phyloP scores from a whole-genome alignment of 2,329 filamentous ascomycete genomes.

The Penicillium sp. region DNA sequence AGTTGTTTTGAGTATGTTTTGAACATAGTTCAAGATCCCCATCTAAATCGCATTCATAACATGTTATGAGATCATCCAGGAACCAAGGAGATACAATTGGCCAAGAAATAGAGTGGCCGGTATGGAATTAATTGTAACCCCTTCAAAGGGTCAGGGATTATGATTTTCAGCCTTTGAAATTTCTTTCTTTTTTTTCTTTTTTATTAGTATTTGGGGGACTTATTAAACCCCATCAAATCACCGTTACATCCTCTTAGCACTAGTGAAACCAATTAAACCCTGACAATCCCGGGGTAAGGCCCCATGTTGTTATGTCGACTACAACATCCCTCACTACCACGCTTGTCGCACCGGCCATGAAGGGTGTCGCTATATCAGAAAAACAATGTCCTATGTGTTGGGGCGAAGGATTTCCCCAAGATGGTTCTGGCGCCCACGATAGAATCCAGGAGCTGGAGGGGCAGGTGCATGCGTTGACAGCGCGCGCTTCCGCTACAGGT shows the following conservation, averaged over 20 bases:
- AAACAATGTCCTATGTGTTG: slow-evolving; percentile 44
- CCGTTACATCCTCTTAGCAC: background rate
- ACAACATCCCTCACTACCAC: slow-evolving; percentile 32
- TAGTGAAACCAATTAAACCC: background rate
- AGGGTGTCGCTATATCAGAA: slow-evolving; percentile 22
- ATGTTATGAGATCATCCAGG: slow-evolving; percentile 3
- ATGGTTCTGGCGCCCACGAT: slow-evolving; percentile 37
- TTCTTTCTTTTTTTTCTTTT: background rate
- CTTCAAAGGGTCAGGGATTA: slow-evolving; percentile 3
- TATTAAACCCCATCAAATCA: background rate
- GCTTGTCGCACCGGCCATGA: slow-evolving; percentile 36
- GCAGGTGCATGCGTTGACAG: slow-evolving; percentile 54
- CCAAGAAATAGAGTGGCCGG: slow-evolving; percentile 13
- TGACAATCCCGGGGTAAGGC: slow-evolving; percentile 17
- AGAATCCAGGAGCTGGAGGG: slow-evolving; percentile 55
- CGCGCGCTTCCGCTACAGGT: slow-evolving; percentile 56
- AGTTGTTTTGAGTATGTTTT: background rate
- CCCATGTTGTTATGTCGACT: slow-evolving; percentile 32
- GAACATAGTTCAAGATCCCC: background rate
- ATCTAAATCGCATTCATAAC: background rate
- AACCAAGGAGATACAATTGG: slow-evolving; percentile 5
- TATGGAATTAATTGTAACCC: slow-evolving; percentile 12
- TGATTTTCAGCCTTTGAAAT: background rate
- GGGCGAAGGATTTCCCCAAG: slow-evolving; percentile 29
- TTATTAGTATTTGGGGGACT: background rate